A percentile compares a stretch with the other conserved stretches of the same genome.
Evolutionary conservation across 2,329 filamentous ascomycete genomes (phyloP).

Genomic region (Emergomyces africanus): DNA sequence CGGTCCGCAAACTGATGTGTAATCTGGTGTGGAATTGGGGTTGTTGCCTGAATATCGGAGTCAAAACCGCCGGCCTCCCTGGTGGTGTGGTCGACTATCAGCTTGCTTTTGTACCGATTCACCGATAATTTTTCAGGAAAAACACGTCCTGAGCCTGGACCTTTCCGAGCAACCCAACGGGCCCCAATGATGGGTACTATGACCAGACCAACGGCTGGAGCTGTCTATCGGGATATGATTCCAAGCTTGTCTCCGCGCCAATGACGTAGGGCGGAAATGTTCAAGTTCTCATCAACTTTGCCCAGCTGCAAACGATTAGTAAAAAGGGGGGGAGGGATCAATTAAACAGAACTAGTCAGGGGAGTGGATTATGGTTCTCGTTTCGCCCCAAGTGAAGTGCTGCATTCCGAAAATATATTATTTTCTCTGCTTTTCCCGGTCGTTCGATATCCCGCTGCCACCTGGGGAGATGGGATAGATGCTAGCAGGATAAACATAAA

Average conservation of each 20-base stretch:
- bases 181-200: neutral
- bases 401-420: neutral
- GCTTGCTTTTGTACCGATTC: neutral
- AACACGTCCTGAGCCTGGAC: neutral
- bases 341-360: neutral
- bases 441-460: neutral
- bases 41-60: neutral
- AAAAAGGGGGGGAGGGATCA: neutral
- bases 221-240: neutral
- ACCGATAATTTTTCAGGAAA: too few relatives aligned
- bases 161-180: neutral
- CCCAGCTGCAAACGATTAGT: neutral
- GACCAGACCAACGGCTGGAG: neutral
- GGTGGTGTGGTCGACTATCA: neutral
- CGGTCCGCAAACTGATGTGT: neutral
- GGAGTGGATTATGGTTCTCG: neutral
- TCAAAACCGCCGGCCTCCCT: neutral
- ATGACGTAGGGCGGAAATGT: neutral
- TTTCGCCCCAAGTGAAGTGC: neutral
- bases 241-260: neutral
- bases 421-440: neutral
- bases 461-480: too few relatives aligned
- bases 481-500: neutral
- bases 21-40: neutral
- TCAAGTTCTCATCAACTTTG: too few relatives aligned